Percentiles rank a stretch among this genome's conserved stretches.
phyloP scores from a whole-genome alignment of 208 protist species.

The Leptomonas pyrrhocoris region DNA sequence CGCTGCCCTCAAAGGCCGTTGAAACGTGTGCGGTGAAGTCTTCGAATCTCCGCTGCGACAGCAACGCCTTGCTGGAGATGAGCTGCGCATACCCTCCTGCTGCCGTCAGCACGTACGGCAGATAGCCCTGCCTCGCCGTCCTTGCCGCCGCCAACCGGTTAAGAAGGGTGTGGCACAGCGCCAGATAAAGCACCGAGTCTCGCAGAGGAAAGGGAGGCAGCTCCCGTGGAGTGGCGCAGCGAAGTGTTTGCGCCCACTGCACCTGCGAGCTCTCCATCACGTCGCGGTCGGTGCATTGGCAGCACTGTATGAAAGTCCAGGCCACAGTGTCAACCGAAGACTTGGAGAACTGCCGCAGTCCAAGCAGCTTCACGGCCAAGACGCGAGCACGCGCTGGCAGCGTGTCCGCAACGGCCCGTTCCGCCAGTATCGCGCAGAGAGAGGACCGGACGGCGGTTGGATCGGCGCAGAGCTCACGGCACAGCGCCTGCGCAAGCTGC shows the following conservation, averaged over 20 bases:
- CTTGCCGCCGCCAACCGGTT: not conserved
- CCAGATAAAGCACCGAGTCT: slow-evolving; percentile 9
- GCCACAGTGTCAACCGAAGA: not conserved
- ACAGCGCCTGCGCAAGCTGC: not conserved
- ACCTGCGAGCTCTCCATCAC: slow-evolving; percentile 21
- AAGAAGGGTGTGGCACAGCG: slow-evolving; percentile 9
- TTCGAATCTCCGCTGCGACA: not conserved
- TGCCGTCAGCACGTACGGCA: slow-evolving; percentile 10
- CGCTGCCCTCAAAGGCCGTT: not conserved
- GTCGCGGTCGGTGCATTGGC: slow-evolving; percentile 22
- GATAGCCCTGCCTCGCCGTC: slow-evolving; percentile 20
- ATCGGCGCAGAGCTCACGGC: not conserved
- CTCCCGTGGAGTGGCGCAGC: not conserved
- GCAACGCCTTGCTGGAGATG: not conserved
- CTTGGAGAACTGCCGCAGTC: not conserved
- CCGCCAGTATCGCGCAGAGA: slow-evolving; percentile 8
- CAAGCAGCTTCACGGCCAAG: slow-evolving; percentile 5
- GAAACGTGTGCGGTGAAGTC: not conserved
- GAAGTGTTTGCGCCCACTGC: slow-evolving; percentile 13
- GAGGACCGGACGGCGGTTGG: not conserved
- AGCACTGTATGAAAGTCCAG: slow-evolving; percentile 22
- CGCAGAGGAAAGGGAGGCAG: not conserved
- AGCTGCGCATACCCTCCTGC: not conserved
- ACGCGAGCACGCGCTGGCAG: not conserved
- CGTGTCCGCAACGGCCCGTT: slow-evolving; percentile 7